Conservation (phyloP, 2,329 filamentous ascomycete species). For the Ophiostoma ulmi region DNA sequence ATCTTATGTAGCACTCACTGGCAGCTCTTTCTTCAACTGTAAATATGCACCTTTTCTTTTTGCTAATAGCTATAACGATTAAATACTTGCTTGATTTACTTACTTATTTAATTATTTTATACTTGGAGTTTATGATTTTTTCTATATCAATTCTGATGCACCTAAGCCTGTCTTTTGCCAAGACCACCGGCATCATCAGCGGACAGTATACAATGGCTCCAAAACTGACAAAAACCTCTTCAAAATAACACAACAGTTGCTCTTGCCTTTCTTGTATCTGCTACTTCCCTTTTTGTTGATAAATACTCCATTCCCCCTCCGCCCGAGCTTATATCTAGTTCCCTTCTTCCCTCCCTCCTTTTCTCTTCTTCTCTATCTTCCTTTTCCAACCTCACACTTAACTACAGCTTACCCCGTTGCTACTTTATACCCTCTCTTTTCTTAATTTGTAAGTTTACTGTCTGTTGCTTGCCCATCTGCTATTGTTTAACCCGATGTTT, state of each 20-base stretch:
- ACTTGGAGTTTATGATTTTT: background rate
- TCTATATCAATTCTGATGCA: background rate
- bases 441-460: background rate
- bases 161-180: background rate
- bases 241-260: background rate
- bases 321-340: conserved; percentile 13
- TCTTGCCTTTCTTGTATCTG: conserved; percentile 10
- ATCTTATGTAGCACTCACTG: background rate
- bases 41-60: background rate
- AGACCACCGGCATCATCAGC: background rate
- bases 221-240: background rate
- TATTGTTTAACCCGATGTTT: background rate
- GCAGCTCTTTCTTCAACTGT: background rate
- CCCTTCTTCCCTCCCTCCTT: conserved; percentile 10
- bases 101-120: background rate
- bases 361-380: conserved; percentile 3
- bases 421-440: background rate
- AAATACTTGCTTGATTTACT: background rate
- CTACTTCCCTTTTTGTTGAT: conserved; percentile 14
- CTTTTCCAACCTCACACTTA: background rate
- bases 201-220: background rate
- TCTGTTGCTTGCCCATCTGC: background rate
- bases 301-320: conserved; percentile 21
- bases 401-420: conserved; percentile 3
- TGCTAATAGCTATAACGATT: background rate